These are phyloP conservation scores for Trichoderma citrinoviride DNA, from an alignment of 2,329 filamentous ascomycete species.

Conservation along the genomic window DNA sequence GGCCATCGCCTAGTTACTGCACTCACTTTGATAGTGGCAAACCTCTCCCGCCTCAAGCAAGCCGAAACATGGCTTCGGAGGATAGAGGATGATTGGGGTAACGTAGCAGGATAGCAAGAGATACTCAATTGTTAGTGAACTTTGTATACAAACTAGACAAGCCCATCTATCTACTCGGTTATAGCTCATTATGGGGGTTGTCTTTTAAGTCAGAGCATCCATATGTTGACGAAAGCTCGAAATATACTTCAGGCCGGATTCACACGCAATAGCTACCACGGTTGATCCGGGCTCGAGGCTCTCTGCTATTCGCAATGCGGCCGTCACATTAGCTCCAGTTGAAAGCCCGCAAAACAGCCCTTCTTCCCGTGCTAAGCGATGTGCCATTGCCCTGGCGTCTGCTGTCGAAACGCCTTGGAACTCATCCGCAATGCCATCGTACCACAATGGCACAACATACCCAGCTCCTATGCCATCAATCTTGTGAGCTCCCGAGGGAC, in stretches of 20 bases:
- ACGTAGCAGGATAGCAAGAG: too few species aligned
- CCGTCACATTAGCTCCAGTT: slow-evolving; percentile 1
- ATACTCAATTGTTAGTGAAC: too few species aligned
- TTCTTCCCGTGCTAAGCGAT: slow-evolving; percentile 2
- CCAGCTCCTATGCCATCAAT: slow-evolving; percentile 17
- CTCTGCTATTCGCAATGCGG: slow-evolving; percentile 11
- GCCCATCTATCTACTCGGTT: too few species aligned
- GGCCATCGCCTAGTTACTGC: too few species aligned
- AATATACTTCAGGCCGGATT: slow-evolving; percentile 17
- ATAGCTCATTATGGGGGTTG: neutral
- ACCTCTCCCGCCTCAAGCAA: too few species aligned
- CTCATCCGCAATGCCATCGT: slow-evolving; percentile 7
- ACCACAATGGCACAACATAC: slow-evolving; percentile 10
- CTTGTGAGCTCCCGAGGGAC: slow-evolving; percentile 1
- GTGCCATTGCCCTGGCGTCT: slow-evolving; percentile 5
- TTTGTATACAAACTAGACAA: too few species aligned
- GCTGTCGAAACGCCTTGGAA: slow-evolving; percentile 2
- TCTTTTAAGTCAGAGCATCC: neutral
- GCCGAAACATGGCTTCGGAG: too few species aligned
- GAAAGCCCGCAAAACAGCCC: slow-evolving; percentile 15
- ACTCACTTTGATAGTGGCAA: too few species aligned
- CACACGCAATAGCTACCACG: slow-evolving; percentile 14
- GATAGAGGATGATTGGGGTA: too few species aligned
- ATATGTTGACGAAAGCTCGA: neutral
- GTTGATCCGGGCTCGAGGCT: slow-evolving; percentile 2